Evolutionary conservation across 2,329 filamentous ascomycete species (phyloP), one percentile per base, ranked within the genome.

Genomic region (Clarireedia hainanense): DNA sequence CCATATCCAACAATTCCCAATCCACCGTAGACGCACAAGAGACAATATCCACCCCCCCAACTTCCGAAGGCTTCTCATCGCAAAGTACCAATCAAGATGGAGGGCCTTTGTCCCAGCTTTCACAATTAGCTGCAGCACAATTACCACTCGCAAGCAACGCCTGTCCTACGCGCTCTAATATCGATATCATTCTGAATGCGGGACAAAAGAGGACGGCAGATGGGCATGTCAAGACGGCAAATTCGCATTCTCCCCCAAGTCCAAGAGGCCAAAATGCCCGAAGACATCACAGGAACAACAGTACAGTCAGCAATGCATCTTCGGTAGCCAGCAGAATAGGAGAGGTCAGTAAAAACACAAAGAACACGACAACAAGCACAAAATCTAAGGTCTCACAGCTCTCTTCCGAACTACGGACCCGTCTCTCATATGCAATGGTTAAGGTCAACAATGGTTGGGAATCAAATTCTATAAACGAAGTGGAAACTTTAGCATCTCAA

Each of bases 371-470:
- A 23, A 7, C 20, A 46, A 15, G 37, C 49, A 40, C 51, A 42
- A 40, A 39, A 30, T 51, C 63, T 68, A 43, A 68, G 56, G 42
- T 26, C 23, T 27, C 15, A 46, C 53, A 70, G 68, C 62, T 70
- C 37, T 68, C 68, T 39, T 63, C 85, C 54, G 88, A 92, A 67
- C 79, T 97, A 52, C 87, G 86, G 68, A 85, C 90, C 50, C 87
- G 90, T 65, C 79, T 97, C 27, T 89, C 90, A 6, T 96, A 96
- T 71, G 92, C 92, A 61, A 94, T 95, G 80, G 80, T 95, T 68
- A 96, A 96, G 71, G 88, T 96, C 42, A 89, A 90, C 68, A 85
- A 95, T 67, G 90, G 89, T 57, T 94, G 91, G 86, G 88, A 95
- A 71, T 80, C 85, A 50, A 84, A 86, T 60, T 84, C 83, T 17